Percentiles rank a stretch among this genome's conserved stretches.
phyloP scores from a whole-genome alignment of 2,329 filamentous ascomycete species.

The Neonectria coccinea region DNA sequence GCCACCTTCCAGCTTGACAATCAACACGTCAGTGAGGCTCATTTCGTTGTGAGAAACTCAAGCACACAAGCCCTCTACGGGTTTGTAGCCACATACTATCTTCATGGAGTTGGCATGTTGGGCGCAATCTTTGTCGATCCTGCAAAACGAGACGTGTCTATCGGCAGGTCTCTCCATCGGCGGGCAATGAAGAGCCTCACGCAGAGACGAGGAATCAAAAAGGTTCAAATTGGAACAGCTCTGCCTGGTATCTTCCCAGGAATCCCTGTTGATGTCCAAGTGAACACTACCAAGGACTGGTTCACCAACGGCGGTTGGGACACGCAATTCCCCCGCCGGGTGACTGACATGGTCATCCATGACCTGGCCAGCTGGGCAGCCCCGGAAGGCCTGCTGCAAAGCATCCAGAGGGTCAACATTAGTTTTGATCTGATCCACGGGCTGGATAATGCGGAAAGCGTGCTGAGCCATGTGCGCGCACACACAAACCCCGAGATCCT shows the following conservation, averaged over 20 bases:
- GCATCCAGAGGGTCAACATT: conserved; percentile 77
- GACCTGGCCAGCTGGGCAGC: conserved; percentile 80
- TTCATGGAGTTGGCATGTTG: conserved; percentile 78
- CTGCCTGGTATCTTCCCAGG: conserved; percentile 90
- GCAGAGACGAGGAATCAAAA: conserved; percentile 78
- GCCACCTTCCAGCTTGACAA: conserved; percentile 81
- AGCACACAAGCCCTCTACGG: conserved; percentile 92
- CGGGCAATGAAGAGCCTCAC: conserved; percentile 80
- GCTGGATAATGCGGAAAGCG: conserved; percentile 77
- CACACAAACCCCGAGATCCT: conserved; percentile 81
- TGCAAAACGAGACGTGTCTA: conserved; percentile 84
- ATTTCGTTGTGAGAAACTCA: conserved; percentile 94
- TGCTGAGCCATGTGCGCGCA: conserved; percentile 79
- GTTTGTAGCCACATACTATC: conserved; percentile 90
- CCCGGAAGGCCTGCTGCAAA: conserved; percentile 81
- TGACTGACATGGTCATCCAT: conserved; percentile 77
- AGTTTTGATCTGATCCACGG: conserved; percentile 88
- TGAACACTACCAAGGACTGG: conserved; percentile 73
- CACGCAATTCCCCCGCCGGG: conserved; percentile 66
- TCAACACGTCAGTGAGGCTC: conserved; percentile 78
- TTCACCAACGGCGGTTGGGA: conserved; percentile 94
- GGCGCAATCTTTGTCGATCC: conserved; percentile 93
- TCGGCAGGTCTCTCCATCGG: conserved; percentile 89
- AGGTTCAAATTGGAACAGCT: conserved; percentile 83
- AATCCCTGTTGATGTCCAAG: conserved; percentile 71